Percentiles rank a stretch among this genome's conserved stretches.
phyloP scores from a whole-genome alignment of 495 filamentous ascomycete genomes.

The Polyplosphaeria fusca region DNA sequence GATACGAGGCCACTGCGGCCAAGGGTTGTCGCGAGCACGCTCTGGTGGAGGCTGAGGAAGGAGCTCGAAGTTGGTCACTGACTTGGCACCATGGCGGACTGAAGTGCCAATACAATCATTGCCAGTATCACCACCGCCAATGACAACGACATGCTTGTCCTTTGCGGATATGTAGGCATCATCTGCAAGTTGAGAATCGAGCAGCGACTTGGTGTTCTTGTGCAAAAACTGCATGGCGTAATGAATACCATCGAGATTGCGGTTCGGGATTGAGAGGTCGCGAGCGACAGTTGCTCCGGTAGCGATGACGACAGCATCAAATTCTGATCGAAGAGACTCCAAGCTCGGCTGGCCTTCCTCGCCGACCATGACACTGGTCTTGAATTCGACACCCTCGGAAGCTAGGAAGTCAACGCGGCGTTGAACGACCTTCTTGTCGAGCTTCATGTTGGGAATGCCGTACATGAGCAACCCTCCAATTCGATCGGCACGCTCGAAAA shows the following conservation, averaged over 20 bases:
- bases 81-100: conserved; percentile 95
- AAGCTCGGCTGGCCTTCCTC: conserved; percentile 75
- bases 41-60: conserved; percentile 91
- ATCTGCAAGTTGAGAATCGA: conserved; percentile 86
- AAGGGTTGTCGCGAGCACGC: conserved; percentile 95
- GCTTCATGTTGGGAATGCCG: conserved; percentile 99
- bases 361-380: conserved; percentile 72
- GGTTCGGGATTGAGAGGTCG: conserved; percentile 89
- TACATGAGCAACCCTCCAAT: conserved; percentile 96
- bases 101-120: conserved; percentile 99
- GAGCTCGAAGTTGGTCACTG: conserved; percentile 95
- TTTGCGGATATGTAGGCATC: conserved; percentile 93
- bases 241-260: conserved; percentile 90
- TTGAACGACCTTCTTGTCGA: conserved; percentile 98
- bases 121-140: conserved; percentile 97
- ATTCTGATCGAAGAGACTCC: conserved; percentile 67
- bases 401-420: conserved; percentile 96
- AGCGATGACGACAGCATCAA: conserved; percentile 88
- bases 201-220: conserved; percentile 96
- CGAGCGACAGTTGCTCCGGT: conserved; percentile 97
- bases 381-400: conserved; percentile 82
- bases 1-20: conserved; percentile 98
- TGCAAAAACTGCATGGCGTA: conserved; percentile 99
- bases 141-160: conserved; percentile 95
- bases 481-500: conserved; percentile 95